Base-by-base conservation (phyloP, 2,329 filamentous ascomycete genomes). In the Epichloe baconii region DNA sequence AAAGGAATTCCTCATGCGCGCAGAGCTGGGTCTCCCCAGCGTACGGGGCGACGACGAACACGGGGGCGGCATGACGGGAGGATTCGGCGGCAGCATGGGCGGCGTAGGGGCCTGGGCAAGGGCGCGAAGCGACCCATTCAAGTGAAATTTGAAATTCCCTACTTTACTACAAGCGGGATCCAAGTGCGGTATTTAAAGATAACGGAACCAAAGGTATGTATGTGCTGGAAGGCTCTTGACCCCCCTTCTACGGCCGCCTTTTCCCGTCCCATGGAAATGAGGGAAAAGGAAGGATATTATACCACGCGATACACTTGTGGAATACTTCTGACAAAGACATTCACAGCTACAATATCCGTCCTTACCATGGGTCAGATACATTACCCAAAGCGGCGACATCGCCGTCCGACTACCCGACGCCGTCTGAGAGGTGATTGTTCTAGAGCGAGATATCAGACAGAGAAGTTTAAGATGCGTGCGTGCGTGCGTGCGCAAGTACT, bases 61-160 rank as follows among this genome's bases (percentile, higher is more conserved):
- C 62, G 91, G 91, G 41, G 91, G 91, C 55, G 91, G 91, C 57
- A 97, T 97, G 91, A 97, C 91, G 58, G 91, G 91, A 62, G 91
- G 91, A 0, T 96, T 96, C 62, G 91, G 91, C 56, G 91, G 91
- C 19, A 95, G 88, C 65, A 96, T 96, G 90, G 91, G 91, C 53
- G 91, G 91, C 57, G 80, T 93, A 31, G 82, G 79, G 77, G 4
- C 68, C 68, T 71, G 19, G 83, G 82, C 53, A 97, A 97, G 73
- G 87, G 87, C 19, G 79, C 80, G 52, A 98, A 97, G 77, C 76
- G 93, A 59, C 93, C 93, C 1, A 98, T 98, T 63, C 91, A 90
- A 68, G 93, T 98, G 73, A 98, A 98, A 74, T 98, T 98, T 67
- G 93, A 98, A 74, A 98, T 98, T 64, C 93, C 93, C n/a, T 98